phyloP scores from a whole-genome alignment of 192 early-diverging fungal genomes.

The Coemansia sp. region DNA sequence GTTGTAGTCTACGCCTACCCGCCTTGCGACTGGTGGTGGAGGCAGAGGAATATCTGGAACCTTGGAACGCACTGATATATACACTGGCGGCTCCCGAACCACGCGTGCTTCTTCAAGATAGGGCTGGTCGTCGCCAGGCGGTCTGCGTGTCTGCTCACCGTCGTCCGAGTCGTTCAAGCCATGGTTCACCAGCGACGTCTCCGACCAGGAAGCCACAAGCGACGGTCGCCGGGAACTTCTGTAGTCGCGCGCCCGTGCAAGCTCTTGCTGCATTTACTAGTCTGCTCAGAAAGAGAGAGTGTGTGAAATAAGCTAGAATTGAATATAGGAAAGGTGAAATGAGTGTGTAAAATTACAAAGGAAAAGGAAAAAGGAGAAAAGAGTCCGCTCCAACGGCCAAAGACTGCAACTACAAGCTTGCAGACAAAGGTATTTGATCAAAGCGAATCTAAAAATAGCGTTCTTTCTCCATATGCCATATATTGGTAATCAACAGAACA shows the following conservation, averaged over 20 bases:
- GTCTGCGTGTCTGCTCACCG: slow-evolving; percentile 4
- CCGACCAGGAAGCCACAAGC: slow-evolving; percentile 33
- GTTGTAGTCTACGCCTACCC: neutral
- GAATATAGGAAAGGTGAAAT: neutral
- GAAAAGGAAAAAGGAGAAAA: neutral
- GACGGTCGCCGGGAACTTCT: slow-evolving; percentile 23
- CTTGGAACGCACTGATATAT: neutral
- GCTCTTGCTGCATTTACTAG: slow-evolving; percentile 10
- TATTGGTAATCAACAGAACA: neutral
- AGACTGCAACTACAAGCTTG: neutral
- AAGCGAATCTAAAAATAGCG: neutral
- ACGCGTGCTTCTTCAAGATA: neutral
- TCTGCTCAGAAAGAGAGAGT: neutral
- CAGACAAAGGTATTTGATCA: neutral
- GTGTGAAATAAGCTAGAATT: neutral
- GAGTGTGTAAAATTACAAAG: neutral
- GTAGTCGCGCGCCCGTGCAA: slow-evolving; percentile 20
- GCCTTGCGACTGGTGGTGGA: slow-evolving; percentile 10
- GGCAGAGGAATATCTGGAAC: slow-evolving; percentile 26
- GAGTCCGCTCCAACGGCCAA: neutral
- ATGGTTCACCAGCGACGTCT: slow-evolving; percentile 2
- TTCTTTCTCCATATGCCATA: neutral
- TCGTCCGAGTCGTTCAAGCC: neutral
- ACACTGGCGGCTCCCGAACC: neutral
- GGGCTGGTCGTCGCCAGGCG: neutral